Base-by-base conservation (phyloP, 495 filamentous ascomycete species). In the Thozetella sp. region DNA sequence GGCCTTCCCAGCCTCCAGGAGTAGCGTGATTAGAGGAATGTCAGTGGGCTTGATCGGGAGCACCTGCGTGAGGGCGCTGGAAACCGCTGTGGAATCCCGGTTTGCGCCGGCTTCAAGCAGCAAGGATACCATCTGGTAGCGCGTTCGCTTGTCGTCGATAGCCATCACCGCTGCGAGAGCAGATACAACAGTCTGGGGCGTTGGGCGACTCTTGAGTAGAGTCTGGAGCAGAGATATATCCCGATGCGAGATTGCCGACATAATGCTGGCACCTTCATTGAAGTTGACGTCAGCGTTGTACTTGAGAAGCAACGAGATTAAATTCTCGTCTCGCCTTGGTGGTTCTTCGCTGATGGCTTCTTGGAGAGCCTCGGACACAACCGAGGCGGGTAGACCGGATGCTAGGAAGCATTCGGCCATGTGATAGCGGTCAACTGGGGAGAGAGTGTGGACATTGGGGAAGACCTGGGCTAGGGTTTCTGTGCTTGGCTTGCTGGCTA, bases 221-320 rank as follows among this genome's bases (percentile, higher is more conserved):
- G 63, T 67, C 17, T 71, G 68, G 0, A 82, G 61, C 2, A 82
- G 64, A 2, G 45, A 22, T 0, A 71, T 20, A 19, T 82, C 76
- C 4, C 63, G 69, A 24, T 75, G 73, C 0, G 62, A 48, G 54
- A 82, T 70, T 2, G 76, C 74, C 0, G 77, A 68, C 1, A 73
- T 57, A n/a, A 82, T 69, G 2, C 72, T 67, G 12, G 72, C 68
- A 1, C 77, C 75, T 50, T 76, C 71, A 51, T 80, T 77, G 54
- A 78, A 76, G 58, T 80, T 78, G 2, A 75, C 68, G 37, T 79
- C 76, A 11, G 76, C 73, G 48, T 76, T 76, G 50, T 79, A 64
- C 19, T 70, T 70, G 17, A 82, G 65, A 45, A 82, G 62, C 15
- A 82, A 70, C 19, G 71, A 61, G 43, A 82, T 76, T 11, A 80